These are phyloP conservation scores for Talaromyces sp. DNA, from an alignment of 2,329 filamentous ascomycete species.

Conservation along the genomic window DNA sequence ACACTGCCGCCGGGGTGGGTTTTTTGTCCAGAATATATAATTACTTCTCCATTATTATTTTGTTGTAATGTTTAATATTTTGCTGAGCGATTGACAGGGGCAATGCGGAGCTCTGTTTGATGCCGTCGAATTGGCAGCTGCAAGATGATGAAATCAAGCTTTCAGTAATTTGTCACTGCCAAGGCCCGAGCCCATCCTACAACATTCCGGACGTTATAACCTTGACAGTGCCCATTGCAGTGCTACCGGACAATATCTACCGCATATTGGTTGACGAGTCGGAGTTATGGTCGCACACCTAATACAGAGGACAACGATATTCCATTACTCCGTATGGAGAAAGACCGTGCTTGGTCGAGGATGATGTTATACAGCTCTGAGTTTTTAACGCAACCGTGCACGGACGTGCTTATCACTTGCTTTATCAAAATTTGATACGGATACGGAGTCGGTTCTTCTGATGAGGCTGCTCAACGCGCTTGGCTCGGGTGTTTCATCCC, in stretches of 20 bases:
- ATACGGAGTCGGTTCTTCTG: neutral
- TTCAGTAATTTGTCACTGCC: neutral
- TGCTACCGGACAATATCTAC: neutral
- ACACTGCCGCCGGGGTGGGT: neutral
- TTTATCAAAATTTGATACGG: neutral
- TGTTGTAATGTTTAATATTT: neutral
- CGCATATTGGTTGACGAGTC: neutral
- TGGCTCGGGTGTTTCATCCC: neutral
- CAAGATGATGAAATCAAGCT: neutral
- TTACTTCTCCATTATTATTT: neutral
- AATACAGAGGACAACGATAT: neutral
- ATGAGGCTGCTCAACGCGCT: neutral
- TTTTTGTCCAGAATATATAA: neutral
- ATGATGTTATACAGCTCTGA: no score
- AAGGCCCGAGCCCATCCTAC: neutral
- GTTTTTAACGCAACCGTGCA: neutral
- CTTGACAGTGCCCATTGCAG: no score
- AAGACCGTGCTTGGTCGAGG: neutral
- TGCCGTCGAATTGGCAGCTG: neutral
- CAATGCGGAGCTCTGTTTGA: neutral
- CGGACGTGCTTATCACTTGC: neutral
- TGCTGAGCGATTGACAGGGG: neutral
- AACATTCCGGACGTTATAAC: neutral
- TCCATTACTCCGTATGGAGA: neutral
- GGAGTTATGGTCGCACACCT: neutral